A percentile compares a stretch with the other conserved stretches of the same genome.
Evolutionary conservation across 495 filamentous ascomycete genomes (phyloP).

Genomic region (Xylaria venustula): DNA sequence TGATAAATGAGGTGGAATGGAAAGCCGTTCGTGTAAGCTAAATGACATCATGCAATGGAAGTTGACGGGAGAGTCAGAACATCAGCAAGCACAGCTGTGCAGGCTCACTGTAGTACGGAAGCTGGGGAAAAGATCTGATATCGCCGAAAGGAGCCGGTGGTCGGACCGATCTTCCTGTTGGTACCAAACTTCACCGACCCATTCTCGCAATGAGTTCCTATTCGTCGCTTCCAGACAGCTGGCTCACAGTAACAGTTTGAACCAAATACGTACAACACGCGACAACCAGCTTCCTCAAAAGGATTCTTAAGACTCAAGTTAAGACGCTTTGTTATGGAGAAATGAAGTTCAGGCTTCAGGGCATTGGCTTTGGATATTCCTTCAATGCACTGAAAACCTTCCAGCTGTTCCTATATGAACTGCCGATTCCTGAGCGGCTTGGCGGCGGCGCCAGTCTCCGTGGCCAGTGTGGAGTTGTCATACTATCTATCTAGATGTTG

Average conservation of each 20-base stretch:
- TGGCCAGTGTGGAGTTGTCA: background rate
- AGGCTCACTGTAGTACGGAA: background rate
- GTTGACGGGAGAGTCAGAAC: background rate
- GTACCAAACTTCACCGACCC: background rate
- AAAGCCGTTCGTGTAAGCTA: background rate
- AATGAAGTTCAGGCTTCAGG: background rate
- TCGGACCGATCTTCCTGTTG: slow-evolving; percentile 13
- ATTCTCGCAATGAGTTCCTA: slow-evolving; percentile 11
- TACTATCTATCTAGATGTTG: background rate
- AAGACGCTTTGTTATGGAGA: background rate
- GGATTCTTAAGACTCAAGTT: background rate
- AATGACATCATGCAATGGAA: slow-evolving; percentile 2
- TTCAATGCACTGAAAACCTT: background rate
- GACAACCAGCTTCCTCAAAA: background rate
- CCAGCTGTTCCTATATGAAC: background rate
- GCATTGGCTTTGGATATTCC: background rate
- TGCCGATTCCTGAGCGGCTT: slow-evolving; percentile 3
- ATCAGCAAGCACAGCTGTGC: background rate
- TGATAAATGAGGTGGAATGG: background rate
- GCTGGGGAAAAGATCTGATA: slow-evolving; percentile 6
- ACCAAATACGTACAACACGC: background rate
- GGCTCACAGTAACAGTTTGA: background rate
- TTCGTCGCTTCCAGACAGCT: background rate
- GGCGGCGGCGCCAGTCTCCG: slow-evolving; percentile 1
- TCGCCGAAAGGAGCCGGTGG: slow-evolving; percentile 14